Percentiles rank a stretch among this genome's conserved stretches.
Conservation (phyloP, 345 rosid genomes). For the Eutrema yunnanense region DNA sequence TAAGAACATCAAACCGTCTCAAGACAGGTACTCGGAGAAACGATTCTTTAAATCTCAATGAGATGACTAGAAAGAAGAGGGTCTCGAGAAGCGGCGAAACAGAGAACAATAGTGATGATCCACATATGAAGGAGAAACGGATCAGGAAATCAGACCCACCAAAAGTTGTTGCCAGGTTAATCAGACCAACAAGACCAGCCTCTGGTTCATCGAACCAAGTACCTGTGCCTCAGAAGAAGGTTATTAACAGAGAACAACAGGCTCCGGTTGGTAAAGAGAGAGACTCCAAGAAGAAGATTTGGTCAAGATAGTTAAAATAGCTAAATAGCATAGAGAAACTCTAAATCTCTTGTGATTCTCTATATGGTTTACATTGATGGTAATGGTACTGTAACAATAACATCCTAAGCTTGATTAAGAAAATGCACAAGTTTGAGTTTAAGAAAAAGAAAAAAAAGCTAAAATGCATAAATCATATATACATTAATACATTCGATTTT, state of each 20-base stretch:
- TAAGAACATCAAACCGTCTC: slow-evolving; percentile 62
- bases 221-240: slow-evolving; percentile 41
- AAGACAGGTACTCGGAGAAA: slow-evolving; percentile 32
- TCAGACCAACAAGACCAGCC: slow-evolving; percentile 48
- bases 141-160: slow-evolving; percentile 83
- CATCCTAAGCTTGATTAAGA: background rate
- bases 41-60: slow-evolving; percentile 27
- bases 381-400: background rate
- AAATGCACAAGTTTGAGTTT: too few species aligned
- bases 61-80: slow-evolving; percentile 50
- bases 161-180: slow-evolving; percentile 36
- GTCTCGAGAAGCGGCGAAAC: slow-evolving; percentile 67
- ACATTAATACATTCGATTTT: background rate
- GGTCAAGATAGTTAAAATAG: slow-evolving; percentile 42
- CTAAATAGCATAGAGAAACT: background rate
- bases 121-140: slow-evolving; percentile 43
- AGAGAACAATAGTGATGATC: slow-evolving; percentile 45
- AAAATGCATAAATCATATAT: background rate
- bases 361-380: background rate
- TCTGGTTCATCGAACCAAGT: slow-evolving; percentile 26
- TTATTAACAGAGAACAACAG: slow-evolving; percentile 45
- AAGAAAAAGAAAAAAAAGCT: too few species aligned
- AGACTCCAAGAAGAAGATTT: slow-evolving; percentile 70
- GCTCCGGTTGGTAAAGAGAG: slow-evolving; percentile 47
- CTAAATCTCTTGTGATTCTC: background rate